Base-by-base conservation (phyloP, 305 asterid species). In the Ilex paraguariensis region DNA sequence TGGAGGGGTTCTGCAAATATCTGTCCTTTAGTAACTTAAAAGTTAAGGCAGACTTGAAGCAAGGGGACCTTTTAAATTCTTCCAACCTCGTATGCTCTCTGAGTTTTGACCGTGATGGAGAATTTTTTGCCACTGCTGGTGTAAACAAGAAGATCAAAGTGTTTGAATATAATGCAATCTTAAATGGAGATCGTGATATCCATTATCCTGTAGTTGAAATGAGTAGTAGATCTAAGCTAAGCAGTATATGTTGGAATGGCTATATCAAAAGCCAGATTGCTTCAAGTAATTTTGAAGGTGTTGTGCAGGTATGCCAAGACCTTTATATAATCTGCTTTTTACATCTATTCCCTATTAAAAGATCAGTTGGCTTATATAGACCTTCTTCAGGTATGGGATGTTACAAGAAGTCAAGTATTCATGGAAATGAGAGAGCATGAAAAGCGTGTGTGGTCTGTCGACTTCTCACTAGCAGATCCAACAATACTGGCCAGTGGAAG, bases 231-330 rank as follows among this genome's bases (percentile, higher is more conserved):
- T 87, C 99, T 6, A 93, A 93, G 81, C 90, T 93, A 50, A 93
- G 99, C 79, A 88, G 96, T 80, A 88, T 93, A 57, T 88, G 97
- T 75, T 93, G 99, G 99, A 93, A 90, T 64, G 84, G 92, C 57
- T 93, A 88, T 85, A 90, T 93, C 5, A 87, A 90, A 75, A 84
- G 95, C 82, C 99, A 93, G 77, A 83, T 93, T 62, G 99, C 97
- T 62, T 93, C 99, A 0, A 93, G 99, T 71, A 93, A 93, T 82
- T 90, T 93, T 60, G 97, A 93, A 77, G 99, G 99, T 63, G 87
- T 86, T 45, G 99, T 93, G 75, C 97, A 90, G 96, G 99, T 87
- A 69, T 65, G 59, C 17, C 33, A 3, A 31, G 42, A 16, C 66
- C 48, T 52, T 13, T 40, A 50, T 57, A 14, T 59, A 44, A 31